phyloP scores from a whole-genome alignment of 2,329 filamentous ascomycete genomes.

The Fonsecaea nubica region DNA sequence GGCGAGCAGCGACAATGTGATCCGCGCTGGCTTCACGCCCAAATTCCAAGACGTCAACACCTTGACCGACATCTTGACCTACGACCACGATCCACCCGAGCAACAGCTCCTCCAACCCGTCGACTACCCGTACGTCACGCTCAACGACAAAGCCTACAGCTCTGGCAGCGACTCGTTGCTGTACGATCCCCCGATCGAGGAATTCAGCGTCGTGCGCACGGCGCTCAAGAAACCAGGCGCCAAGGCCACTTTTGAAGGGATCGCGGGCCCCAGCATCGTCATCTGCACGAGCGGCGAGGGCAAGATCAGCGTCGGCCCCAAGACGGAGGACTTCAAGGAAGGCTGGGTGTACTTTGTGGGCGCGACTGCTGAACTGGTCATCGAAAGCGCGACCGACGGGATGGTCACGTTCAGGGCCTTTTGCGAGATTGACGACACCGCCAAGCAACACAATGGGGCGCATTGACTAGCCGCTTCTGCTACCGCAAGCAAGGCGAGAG shows the following conservation, averaged over 20 bases:
- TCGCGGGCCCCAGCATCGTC: conserved; percentile 88
- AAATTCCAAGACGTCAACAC: conserved; percentile 98
- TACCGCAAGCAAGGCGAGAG: background rate
- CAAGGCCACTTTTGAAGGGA: conserved; percentile 85
- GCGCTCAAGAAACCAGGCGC: conserved; percentile 72
- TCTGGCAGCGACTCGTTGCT: conserved; percentile 74
- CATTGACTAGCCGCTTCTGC: conserved; percentile 33
- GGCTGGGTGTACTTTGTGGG: conserved; percentile 86
- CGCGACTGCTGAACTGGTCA: conserved; percentile 79
- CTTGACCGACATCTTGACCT: conserved; percentile 88
- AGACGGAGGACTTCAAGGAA: conserved; percentile 73
- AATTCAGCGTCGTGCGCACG: conserved; percentile 88
- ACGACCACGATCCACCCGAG: conserved; percentile 90
- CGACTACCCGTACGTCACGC: conserved; percentile 83
- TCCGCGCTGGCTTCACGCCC: conserved; percentile 94
- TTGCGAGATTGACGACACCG: conserved; percentile 72
- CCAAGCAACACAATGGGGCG: conserved; percentile 43
- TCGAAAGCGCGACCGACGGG: conserved; percentile 73
- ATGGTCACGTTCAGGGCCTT: conserved; percentile 94
- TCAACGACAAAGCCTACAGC: conserved; percentile 82
- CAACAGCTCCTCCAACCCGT: conserved; percentile 90
- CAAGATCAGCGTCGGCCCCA: conserved; percentile 83
- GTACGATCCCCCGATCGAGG: conserved; percentile 95
- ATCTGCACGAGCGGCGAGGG: conserved; percentile 87
- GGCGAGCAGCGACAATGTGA: conserved; percentile 98